These are phyloP conservation scores for Fraxinus latifolia DNA, from an alignment of 305 asterid species.

Conservation along the genomic window DNA sequence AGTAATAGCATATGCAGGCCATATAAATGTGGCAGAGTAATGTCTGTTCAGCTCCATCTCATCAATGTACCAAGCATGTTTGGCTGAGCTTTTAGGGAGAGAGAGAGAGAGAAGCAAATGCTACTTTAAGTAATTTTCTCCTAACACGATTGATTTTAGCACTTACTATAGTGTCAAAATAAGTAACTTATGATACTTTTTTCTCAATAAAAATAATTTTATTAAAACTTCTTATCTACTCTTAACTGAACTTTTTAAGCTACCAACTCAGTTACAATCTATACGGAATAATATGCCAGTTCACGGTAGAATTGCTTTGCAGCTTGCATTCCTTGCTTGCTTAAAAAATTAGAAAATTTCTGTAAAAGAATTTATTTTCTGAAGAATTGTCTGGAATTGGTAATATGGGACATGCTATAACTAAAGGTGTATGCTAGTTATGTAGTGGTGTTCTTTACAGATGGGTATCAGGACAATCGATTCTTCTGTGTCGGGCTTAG, in stretches of 20 bases:
- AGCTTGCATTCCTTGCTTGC: neutral
- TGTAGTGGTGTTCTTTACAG: slow-evolving; percentile 33
- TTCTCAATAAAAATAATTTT: neutral
- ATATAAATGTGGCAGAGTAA: neutral
- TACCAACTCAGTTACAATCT: neutral
- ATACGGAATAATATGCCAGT: neutral
- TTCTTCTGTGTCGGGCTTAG: slow-evolving; percentile 81
- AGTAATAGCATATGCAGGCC: neutral
- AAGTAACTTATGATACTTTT: neutral
- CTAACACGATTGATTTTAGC: neutral
- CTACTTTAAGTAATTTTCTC: neutral
- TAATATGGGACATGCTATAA: neutral
- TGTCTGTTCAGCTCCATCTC: neutral
- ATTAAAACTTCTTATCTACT: neutral
- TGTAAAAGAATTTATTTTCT: neutral
- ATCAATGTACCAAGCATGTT: neutral
- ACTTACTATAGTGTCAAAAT: neutral
- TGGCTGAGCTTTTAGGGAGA: neutral
- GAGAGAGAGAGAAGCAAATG: neutral
- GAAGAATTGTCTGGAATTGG: neutral
- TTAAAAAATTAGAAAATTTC: neutral
- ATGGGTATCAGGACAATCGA: slow-evolving; percentile 81
- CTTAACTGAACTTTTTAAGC: neutral
- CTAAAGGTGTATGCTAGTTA: neutral
- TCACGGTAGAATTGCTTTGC: neutral